phyloP scores from a whole-genome alignment of 768 basidiomycete genomes.

The Mrakia hoshinonis region DNA sequence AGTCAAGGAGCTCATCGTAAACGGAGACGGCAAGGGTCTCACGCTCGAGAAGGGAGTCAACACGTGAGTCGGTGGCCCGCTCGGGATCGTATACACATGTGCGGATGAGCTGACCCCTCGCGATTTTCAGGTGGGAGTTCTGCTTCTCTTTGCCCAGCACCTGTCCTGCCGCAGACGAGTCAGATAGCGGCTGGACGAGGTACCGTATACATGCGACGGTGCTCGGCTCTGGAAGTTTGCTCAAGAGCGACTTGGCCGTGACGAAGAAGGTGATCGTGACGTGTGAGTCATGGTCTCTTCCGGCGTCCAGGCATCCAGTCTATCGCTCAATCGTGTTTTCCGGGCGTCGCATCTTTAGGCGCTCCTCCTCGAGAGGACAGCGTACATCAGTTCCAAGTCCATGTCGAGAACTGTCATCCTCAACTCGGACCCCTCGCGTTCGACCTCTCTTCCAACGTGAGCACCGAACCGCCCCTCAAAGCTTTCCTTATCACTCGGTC shows the following conservation, averaged over 20 bases:
- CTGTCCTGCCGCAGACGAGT: not conserved
- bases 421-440: conserved; percentile 6
- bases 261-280: conserved; percentile 5
- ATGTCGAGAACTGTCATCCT: not conserved
- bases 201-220: not conserved
- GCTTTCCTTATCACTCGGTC: too few species aligned
- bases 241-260: not conserved
- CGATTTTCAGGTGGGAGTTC: not conserved
- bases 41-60: not conserved
- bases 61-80: not conserved
- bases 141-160: not conserved
- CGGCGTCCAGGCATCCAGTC: not conserved
- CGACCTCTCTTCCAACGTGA: not conserved
- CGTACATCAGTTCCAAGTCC: not conserved
- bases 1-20: not conserved
- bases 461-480: not conserved
- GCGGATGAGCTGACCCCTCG: not conserved
- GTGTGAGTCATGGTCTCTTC: not conserved
- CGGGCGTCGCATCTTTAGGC: not conserved
- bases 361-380: conserved; percentile 5
- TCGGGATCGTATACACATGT: not conserved
- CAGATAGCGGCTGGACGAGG: not conserved
- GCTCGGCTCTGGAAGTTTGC: not conserved
- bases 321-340: not conserved
- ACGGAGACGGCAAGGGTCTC: not conserved